These are phyloP conservation scores for Penicillium thymicola DNA, from an alignment of 2,329 filamentous ascomycete species.

Conservation along the genomic window DNA sequence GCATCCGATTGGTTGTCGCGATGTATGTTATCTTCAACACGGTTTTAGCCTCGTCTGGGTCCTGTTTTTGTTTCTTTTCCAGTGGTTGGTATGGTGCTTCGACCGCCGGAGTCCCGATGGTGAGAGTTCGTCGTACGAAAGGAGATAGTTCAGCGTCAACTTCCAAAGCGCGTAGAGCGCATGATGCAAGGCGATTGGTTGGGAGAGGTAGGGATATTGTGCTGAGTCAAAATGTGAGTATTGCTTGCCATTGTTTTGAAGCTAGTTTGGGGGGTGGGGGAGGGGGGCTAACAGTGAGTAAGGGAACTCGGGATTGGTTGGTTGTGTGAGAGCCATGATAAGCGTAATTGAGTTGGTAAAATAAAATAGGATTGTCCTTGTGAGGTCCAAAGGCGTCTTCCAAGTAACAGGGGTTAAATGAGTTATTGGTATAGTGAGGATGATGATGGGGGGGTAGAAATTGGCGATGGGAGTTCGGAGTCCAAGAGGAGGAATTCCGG, in stretches of 20 bases:
- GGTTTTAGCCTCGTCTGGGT: constrained; percentile 40
- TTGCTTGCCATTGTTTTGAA: not conserved
- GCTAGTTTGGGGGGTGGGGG: constrained; percentile 5
- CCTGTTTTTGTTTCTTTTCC: constrained; percentile 24
- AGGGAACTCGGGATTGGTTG: constrained; percentile 32
- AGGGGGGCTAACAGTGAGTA: constrained; percentile 36
- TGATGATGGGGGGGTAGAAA: not conserved
- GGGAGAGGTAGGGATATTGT: constrained; percentile 78
- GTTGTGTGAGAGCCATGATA: constrained; percentile 23
- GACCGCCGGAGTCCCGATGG: constrained; percentile 44
- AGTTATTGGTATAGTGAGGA: not conserved
- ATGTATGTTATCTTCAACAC: constrained; percentile 73
- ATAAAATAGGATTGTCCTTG: not conserved
- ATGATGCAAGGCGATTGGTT: constrained; percentile 69
- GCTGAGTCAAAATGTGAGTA: constrained; percentile 43
- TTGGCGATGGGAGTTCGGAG: not conserved
- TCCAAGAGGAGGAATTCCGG: not conserved
- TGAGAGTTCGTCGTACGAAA: constrained; percentile 70
- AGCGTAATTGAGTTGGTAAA: not conserved
- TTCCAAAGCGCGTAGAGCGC: constrained; percentile 70
- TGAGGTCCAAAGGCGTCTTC: not conserved
- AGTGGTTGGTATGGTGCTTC: constrained; percentile 19
- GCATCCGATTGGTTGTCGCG: constrained; percentile 92
- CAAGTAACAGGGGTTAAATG: not conserved
- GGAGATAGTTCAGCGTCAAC: constrained; percentile 89